Evolutionary conservation across 371 early-diverging fungal genomes (phyloP).

Genomic region (Mucor velutinosus): DNA sequence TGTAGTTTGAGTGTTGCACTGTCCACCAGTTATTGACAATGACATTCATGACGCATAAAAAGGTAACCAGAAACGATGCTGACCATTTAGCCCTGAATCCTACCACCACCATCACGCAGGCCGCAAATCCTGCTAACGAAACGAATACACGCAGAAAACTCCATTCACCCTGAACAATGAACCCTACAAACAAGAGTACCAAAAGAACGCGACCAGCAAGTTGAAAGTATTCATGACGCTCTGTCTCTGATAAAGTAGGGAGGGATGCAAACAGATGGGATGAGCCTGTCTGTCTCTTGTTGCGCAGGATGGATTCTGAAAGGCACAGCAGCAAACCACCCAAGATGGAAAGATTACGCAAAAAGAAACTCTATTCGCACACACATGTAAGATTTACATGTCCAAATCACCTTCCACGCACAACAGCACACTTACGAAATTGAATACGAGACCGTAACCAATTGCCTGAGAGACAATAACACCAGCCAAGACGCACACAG

Average conservation of each 20-base stretch:
- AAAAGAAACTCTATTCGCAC: not conserved
- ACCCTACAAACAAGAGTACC: conserved; percentile 85
- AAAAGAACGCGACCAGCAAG: conserved; percentile 88
- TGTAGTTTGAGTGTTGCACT: conserved; percentile 68
- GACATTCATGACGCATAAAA: conserved; percentile 84
- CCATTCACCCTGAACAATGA: conserved; percentile 83
- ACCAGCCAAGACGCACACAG: conserved; percentile 73
- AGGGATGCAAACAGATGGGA: conserved; percentile 74
- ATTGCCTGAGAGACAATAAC: conserved; percentile 83
- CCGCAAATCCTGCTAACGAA: conserved; percentile 70
- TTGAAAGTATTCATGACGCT: conserved; percentile 81
- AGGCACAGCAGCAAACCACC: conserved; percentile 91
- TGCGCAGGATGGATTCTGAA: conserved; percentile 59
- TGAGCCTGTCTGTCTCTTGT: conserved; percentile 36
- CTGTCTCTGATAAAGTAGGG: conserved; percentile 76
- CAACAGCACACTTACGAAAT: conserved; percentile 45
- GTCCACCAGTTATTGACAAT: conserved; percentile 95
- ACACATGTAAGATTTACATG: not conserved
- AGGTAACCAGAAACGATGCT: conserved; percentile 85
- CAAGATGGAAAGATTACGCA: conserved; percentile 73
- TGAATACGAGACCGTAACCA: conserved; percentile 89
- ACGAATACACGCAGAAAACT: conserved; percentile 66
- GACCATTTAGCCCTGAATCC: conserved; percentile 96
- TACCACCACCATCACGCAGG: conserved; percentile 89
- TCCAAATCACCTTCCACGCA: not conserved